Evolutionary conservation across 768 basidiomycete species (phyloP).

Genomic region (Epithele typhae): DNA sequence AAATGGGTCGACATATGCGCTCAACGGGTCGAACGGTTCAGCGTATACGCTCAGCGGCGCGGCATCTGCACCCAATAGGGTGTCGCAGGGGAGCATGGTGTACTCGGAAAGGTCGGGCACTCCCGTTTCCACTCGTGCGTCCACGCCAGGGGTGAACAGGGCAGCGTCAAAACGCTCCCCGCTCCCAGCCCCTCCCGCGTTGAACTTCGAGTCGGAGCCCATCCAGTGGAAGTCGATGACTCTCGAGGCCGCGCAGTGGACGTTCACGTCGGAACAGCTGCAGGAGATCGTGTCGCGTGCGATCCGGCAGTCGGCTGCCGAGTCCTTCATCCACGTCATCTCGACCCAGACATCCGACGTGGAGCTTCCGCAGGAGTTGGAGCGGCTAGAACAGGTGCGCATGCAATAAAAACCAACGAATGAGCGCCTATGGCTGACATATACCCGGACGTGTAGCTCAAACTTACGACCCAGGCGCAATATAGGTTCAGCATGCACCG

Average conservation of each 20-base stretch:
- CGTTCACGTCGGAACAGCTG: slow-evolving; percentile 45
- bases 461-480: slow-evolving; percentile 52
- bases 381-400: slow-evolving; percentile 42
- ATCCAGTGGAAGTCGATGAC: slow-evolving; percentile 66
- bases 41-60: neutral
- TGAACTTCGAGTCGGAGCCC: slow-evolving; percentile 55
- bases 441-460: slow-evolving; percentile 34
- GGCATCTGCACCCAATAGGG: slow-evolving; percentile 6
- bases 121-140: slow-evolving; percentile 9
- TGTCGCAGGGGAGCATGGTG: slow-evolving; percentile 8
- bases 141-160: slow-evolving; percentile 15
- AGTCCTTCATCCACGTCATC: slow-evolving; percentile 68
- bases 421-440: neutral
- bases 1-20: too few species aligned
- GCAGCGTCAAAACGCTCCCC: slow-evolving; percentile 23
- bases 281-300: slow-evolving; percentile 70
- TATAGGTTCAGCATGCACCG: slow-evolving; percentile 66
- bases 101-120: neutral
- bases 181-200: slow-evolving; percentile 43
- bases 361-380: slow-evolving; percentile 53
- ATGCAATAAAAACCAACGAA: neutral
- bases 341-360: slow-evolving; percentile 57
- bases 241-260: slow-evolving; percentile 67
- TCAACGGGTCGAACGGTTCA: neutral
- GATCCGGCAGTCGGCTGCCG: slow-evolving; percentile 62